Evolutionary conservation across 306 rosid species (phyloP).

Genomic region (Begonia fuchsioides): DNA sequence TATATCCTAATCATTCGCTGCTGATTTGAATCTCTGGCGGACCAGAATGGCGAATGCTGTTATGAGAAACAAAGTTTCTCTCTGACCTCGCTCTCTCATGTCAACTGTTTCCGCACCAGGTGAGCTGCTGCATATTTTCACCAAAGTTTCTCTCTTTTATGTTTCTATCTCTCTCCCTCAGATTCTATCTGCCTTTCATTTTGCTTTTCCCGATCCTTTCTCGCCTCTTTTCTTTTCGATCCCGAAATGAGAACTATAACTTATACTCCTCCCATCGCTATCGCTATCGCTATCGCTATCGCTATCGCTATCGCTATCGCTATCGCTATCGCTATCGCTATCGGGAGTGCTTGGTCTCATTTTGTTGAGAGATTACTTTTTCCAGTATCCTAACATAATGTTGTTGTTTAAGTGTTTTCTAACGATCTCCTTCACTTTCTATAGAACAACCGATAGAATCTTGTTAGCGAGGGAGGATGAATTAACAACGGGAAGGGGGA

Average conservation of each 20-base stretch:
- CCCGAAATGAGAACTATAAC: neutral
- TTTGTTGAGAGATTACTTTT: neutral
- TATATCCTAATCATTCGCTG: neutral
- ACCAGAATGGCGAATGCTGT: too few relatives aligned
- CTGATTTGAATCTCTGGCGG: neutral
- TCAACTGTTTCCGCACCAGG: slow-evolving; percentile 1
- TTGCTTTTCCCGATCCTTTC: neutral
- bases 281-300: neutral
- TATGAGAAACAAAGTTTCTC: too few relatives aligned
- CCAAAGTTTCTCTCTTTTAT: neutral
- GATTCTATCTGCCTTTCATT: neutral
- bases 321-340: neutral
- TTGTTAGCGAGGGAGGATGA: neutral
- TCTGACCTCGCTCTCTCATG: neutral
- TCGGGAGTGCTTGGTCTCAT: neutral
- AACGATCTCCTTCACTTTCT: neutral
- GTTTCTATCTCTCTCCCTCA: neutral
- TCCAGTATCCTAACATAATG: neutral
- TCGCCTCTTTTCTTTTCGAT: slow-evolving; percentile 1
- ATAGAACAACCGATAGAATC: neutral
- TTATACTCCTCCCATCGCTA: neutral
- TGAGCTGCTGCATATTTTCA: neutral
- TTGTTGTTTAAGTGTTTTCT: neutral
- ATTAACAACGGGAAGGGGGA: slow-evolving; percentile 61
- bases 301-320: neutral